Evolutionary conservation across 192 early-diverging fungal species (phyloP), one percentile per base, ranked within the genome.

Genomic region (Entophlyctis helioformis): DNA sequence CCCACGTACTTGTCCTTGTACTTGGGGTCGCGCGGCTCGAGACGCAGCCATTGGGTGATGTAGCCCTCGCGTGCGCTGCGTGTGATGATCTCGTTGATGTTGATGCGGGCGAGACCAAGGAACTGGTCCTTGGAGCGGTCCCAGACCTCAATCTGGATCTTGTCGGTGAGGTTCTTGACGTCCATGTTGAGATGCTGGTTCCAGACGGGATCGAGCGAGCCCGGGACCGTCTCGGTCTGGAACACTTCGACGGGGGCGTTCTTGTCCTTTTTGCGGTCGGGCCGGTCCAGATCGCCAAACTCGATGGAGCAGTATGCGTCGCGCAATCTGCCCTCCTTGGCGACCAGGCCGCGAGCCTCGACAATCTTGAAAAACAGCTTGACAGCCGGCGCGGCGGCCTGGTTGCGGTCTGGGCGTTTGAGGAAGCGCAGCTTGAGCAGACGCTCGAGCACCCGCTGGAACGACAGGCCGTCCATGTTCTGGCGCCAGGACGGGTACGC

Each of bases 1-100:
- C 72, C 72, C n/a, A 75, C 67, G 53, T 73, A 73, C 46, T 70
- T 69, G 46, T 75, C 72, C 49, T 73, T 75, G n/a, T 63, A 33
- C 45, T 62, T 67, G 22, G 47, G 41, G 36, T 66, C 58, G 25
- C 65, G 19, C 3, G 63, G 56, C 13, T 46, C 51, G 12, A 75
- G 57, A 13, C 11, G 29, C 33, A 46, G 60, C 66, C 63, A 69
- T 20, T 52, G 44, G 18, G 36, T 47, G 18, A 66, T 26, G 21
- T 25, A 49, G 2, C 65, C 67, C 15, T 66, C 56, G 36, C 53
- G 25, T 1, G 29, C 56, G 19, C 64, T 64, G 27, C 34, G 26
- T 15, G 36, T 46, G 16, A 73, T 61, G 36, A 75, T 32, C 31
- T 75, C 67, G 7, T 36, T 28, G 23, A 75, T 49, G 10, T 44